These are phyloP conservation scores for Penium margaritaceum DNA, from an alignment of 139 green algal species.

Conservation along the genomic window DNA sequence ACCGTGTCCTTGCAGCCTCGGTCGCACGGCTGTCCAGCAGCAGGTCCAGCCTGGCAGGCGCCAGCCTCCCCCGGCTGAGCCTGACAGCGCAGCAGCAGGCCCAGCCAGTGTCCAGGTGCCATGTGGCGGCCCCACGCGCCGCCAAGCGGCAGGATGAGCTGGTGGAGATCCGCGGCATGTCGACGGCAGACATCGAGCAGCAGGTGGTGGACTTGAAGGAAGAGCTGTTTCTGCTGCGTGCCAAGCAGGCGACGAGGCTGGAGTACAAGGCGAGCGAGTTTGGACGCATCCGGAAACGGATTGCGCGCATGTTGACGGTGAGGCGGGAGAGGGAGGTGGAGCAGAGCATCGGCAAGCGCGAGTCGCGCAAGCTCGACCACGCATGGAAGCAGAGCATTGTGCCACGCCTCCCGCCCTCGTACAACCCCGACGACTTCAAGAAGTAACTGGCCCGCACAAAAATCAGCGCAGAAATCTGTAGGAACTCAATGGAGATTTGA, in stretches of 20 bases:
- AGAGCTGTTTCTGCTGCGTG: constrained; percentile 37
- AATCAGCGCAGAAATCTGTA: too few relatives aligned
- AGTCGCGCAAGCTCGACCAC: constrained; percentile 33
- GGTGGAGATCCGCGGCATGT: constrained; percentile 31
- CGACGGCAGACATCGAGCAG: constrained; percentile 21
- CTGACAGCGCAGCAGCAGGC: too few relatives aligned
- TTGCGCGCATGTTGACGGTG: constrained; percentile 42
- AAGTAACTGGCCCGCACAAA: too few relatives aligned
- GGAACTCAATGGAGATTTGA: too few relatives aligned
- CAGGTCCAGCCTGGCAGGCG: too few relatives aligned
- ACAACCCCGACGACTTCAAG: constrained; percentile 7
- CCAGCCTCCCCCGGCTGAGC: too few relatives aligned
- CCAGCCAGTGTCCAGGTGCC: too few relatives aligned
- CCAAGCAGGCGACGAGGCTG: constrained; percentile 15
- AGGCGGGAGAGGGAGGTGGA: constrained; percentile 41
- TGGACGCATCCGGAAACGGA: constrained; percentile 17
- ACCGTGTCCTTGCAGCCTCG: too few relatives aligned
- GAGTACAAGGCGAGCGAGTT: constrained; percentile 38
- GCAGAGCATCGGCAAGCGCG: constrained; percentile 28
- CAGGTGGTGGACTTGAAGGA: constrained; percentile 36
- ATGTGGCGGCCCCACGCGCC: too few relatives aligned
- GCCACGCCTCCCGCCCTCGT: constrained; percentile 19
- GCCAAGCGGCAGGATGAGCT: constrained; percentile 26
- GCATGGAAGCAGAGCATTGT: constrained; percentile 32
- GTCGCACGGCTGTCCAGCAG: too few relatives aligned